phyloP scores from a whole-genome alignment of 1,284 basidiomycete species.

The Termitomyces sp. region DNA sequence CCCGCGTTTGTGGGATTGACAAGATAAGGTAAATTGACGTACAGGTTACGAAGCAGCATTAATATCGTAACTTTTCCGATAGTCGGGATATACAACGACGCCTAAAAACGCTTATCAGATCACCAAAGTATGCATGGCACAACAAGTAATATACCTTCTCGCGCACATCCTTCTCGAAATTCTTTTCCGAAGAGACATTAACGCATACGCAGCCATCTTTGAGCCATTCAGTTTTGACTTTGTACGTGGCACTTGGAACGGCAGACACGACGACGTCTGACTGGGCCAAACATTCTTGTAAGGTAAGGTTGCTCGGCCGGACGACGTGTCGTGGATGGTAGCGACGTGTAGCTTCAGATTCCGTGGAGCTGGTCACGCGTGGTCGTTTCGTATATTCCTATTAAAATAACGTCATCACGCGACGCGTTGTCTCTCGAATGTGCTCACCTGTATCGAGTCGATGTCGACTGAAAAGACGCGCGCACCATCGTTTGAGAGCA shows the following conservation, averaged over 20 bases:
- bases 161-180: conserved; percentile 91
- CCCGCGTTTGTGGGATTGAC: neutral
- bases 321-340: conserved; percentile 86
- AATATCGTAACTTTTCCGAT: conserved; percentile 97
- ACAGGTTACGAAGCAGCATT: conserved; percentile 95
- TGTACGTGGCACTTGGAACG: conserved; percentile 84
- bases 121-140: neutral
- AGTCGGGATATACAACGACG: conserved; percentile 87
- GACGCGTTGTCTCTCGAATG: neutral
- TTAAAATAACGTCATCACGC: neutral
- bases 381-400: conserved; percentile 91
- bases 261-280: conserved; percentile 92
- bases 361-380: conserved; percentile 31
- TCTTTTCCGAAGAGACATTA: conserved; percentile 95
- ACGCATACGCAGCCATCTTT: conserved; percentile 93
- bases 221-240: conserved; percentile 82
- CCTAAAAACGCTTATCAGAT: conserved; percentile 38
- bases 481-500: conserved; percentile 94
- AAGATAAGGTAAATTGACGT: conserved; percentile 26
- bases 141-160: conserved; percentile 61
- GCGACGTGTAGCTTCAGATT: conserved; percentile 32
- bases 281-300: conserved; percentile 75
- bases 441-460: conserved; percentile 77
- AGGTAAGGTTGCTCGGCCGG: conserved; percentile 56
- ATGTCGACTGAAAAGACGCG: conserved; percentile 94